Evolutionary conservation across 768 basidiomycete genomes (phyloP).

Genomic region (Leccinum rimulosum): DNA sequence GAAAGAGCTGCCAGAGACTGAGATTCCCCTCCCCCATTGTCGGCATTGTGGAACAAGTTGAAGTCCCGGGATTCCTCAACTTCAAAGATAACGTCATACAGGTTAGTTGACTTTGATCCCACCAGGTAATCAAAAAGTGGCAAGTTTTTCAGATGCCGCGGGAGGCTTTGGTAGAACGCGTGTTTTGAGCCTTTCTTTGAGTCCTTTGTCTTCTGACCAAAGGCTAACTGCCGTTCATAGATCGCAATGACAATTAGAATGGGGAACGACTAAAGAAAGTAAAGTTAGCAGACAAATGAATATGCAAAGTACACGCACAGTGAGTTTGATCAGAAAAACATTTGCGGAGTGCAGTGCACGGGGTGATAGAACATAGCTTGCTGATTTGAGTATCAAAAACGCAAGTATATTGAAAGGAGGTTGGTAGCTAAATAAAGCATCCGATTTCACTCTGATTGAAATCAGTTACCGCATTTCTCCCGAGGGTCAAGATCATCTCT

Average conservation of each 20-base stretch:
- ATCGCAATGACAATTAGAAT: constrained; percentile 70
- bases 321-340: constrained; percentile 81
- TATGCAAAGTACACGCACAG: constrained; percentile 43
- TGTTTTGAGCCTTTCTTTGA: constrained; percentile 52
- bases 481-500: neutral
- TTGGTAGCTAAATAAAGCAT: constrained; percentile 89
- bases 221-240: constrained; percentile 72
- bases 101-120: constrained; percentile 61
- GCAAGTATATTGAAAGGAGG: constrained; percentile 88
- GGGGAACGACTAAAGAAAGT: constrained; percentile 58
- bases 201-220: constrained; percentile 49
- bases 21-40: constrained; percentile 36
- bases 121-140: constrained; percentile 74
- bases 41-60: constrained; percentile 50
- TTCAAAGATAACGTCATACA: constrained; percentile 81
- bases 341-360: constrained; percentile 79
- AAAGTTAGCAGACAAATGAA: neutral
- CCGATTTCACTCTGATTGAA: constrained; percentile 69
- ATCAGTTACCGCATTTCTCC: constrained; percentile 4
- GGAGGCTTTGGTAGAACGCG: constrained; percentile 59
- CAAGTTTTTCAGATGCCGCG: constrained; percentile 69
- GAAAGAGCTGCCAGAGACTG: constrained; percentile 13
- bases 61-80: constrained; percentile 50
- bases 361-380: constrained; percentile 71
- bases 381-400: constrained; percentile 74